Percentiles rank a stretch among this genome's conserved stretches.
These are phyloP conservation scores for Rhodotorula taiwanensis DNA, from an alignment of 768 basidiomycete genomes.

Conservation along the genomic window DNA sequence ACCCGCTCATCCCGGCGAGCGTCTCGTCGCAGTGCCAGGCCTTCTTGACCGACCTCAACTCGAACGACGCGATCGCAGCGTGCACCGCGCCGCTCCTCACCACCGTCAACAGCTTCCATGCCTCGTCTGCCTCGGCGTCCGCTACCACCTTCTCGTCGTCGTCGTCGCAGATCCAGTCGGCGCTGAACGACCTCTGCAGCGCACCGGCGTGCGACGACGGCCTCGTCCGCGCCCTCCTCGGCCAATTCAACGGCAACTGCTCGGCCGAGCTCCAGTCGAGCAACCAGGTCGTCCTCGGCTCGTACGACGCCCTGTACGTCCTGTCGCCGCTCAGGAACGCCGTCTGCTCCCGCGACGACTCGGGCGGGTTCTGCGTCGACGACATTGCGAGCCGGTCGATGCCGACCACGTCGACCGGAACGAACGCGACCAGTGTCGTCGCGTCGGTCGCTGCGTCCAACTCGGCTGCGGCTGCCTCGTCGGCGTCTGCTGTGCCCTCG, in stretches of 20 bases:
- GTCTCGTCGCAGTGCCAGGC: conserved; percentile 43
- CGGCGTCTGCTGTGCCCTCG: conserved; percentile 9
- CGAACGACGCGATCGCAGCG: conserved; percentile 51
- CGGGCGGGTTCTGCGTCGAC: conserved; percentile 60
- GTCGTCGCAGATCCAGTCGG: conserved; percentile 33
- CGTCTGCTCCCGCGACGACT: conserved; percentile 70
- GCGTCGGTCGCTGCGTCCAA: conserved; percentile 38
- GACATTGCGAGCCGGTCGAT: conserved; percentile 47
- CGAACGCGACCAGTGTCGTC: conserved; percentile 3
- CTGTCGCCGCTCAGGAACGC: conserved; percentile 60
- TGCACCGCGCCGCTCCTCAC: conserved; percentile 48
- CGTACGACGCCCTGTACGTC: conserved; percentile 76
- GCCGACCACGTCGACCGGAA: conserved; percentile 37
- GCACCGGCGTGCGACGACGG: conserved; percentile 47
- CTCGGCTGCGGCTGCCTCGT: conserved; percentile 1
- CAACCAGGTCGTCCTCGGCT: conserved; percentile 44
- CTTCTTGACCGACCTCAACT: conserved; percentile 62
- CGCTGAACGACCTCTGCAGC: conserved; percentile 55
- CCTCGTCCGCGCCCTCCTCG: conserved; percentile 57
- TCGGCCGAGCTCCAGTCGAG: conserved; percentile 57
- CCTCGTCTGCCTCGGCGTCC: conserved; percentile 47
- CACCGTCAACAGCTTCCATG: conserved; percentile 55
- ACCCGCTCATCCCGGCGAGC: conserved; percentile 31
- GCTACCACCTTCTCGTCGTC: conserved; percentile 45
- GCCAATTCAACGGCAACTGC: conserved; percentile 67